Evolutionary conservation across 2,329 filamentous ascomycete species (phyloP), one percentile per base, ranked within the genome.

Genomic region (Calonectria pteridis): DNA sequence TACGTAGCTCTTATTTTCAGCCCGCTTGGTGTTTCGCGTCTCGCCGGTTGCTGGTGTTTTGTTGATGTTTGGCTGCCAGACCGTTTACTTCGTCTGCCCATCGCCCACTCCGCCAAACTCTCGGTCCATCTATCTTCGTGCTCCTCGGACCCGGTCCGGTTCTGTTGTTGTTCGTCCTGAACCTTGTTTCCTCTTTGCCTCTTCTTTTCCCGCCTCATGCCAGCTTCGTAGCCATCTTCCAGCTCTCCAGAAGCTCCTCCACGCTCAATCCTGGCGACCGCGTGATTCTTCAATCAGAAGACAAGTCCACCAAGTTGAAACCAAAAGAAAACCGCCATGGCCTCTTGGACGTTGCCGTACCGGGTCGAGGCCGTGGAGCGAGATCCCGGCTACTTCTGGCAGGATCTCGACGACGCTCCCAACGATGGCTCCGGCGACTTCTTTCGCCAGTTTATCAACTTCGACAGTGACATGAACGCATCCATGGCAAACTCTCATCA

Each of bases 401-500:
- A 81, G 67, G 83, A 84, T 58, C 58, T 80, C 35, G 83, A 85
- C 50, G 79, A 80, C 40, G 76, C 77, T 20, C 76, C 77, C 28
- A 81, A 78, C 37, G 81, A 83, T 62, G 77, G 77, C 51, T 75
- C 80, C 33, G 80, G 75, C 76, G 84, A 85, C 75, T 79, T 85
- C 64, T 84, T 85, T 69, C 81, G 82, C 23, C 82, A 85, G 76
- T 85, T 84, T 71, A 78, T 85, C 75, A 80, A 85, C 80, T 83
- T 85, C 70, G 84, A 84, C 43, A 78, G 72, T 69, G 80, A 80
- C 63, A 77, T 77, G n/a, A 67, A 73, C 28, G 71, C 78, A 11
- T 73, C 78, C 46, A 78, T 76, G 73, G 73, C 75, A 29, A 76
- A 73, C 68, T 73, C 79, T 51, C 76, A 46, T n/a, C 43, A 78